Evolutionary conservation across 2,329 filamentous ascomycete species (phyloP), one percentile per base, ranked within the genome.

Genomic region (Chrysoporthe deuterocubensis): DNA sequence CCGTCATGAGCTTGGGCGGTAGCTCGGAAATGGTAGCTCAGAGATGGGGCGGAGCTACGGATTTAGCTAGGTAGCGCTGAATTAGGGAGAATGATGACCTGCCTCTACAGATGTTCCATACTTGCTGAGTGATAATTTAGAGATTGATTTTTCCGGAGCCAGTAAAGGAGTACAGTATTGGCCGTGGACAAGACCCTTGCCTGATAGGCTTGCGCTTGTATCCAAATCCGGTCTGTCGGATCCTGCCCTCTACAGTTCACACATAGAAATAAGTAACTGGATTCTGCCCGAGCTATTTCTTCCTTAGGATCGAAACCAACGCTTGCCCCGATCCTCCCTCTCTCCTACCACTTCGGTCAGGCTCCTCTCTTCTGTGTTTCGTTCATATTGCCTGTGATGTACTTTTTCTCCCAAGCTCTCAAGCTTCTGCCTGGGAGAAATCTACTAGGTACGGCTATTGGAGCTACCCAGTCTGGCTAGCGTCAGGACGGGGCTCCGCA

Each of bases 401-500:
- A 26, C 26, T 26, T 26, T 26, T 26, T 26, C 26, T 26, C 26
- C 26, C 26, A 26, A 26, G 26, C 26, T 26, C 26, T 26, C 26
- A 26, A 26, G 26, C 26, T 26, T 26, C 26, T 26, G 26, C 26
- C 26, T 26, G 26, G 26, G 26, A 26, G 26, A 26, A 26, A 26
- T 26, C 26, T 26, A 26, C 26, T 26, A 16, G 67, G 68, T 54
- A 57, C 52, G 43, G 40, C 11, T n/a, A n/a, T 21, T 58, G 50
- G 14, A 52, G 59, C 58, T 64, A 52, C 60, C 67, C 68, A 26
- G 43, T 21, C n/a, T 43, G 56, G 67, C 61, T 68, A 68, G 67
- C 14, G 40, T 43, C 46, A 34, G 59, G 16, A 44, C 37, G 54
- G n/a, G 3, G 62, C 64, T 44, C 67, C 67, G 62, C 64, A 50